Evolutionary conservation across 495 filamentous ascomycete genomes (phyloP), one percentile per base, ranked within the genome.

Genomic region (Aspergillus egyptiacus): DNA sequence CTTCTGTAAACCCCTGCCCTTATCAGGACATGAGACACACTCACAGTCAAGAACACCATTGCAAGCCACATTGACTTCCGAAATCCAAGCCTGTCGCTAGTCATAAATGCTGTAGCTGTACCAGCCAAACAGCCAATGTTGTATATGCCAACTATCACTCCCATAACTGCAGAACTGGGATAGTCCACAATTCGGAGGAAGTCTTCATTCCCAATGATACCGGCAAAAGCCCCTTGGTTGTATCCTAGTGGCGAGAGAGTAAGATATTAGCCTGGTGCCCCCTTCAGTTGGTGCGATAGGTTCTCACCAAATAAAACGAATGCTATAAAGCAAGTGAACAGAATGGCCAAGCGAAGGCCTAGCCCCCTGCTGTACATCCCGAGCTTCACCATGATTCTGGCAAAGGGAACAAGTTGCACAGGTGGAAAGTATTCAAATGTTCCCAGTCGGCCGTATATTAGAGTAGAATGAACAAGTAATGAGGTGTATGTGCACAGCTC

Each of bases 141-240:
- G 63, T 79, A 78, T 43, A 78, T 71, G 3, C 69, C 62, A 22
- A 69, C 66, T 25, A 80, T 71, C 42, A 73, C 67, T 13, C 72
- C 72, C 24, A 72, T 62, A 10, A 72, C 52, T 3, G 55, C 65
- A 10, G 66, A 58, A 22, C 62, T 63, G 20, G 73, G 75, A 48
- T 74, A 34, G 36, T 64, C 32, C 19, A 75, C 69, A 5, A 58
- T 15, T 11, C 66, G 48, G 23, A 78, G 68, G 56, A 75, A 82
- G 31, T 76, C 67, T 6, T 67, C 50, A 50, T 73, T 72, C 32
- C 62, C 65, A 18, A 73, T 62, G 37, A 78, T 71, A 20, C 74
- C 74, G 27, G 66, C 69, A 56, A 77, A 74, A 6, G 76, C 70
- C 45, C 74, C 77, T 58, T 81, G 77, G 39, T 81, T 77, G 48